These are phyloP conservation scores for Telfairia occidentalis DNA, from an alignment of 331 rosid species.

Conservation along the genomic window DNA sequence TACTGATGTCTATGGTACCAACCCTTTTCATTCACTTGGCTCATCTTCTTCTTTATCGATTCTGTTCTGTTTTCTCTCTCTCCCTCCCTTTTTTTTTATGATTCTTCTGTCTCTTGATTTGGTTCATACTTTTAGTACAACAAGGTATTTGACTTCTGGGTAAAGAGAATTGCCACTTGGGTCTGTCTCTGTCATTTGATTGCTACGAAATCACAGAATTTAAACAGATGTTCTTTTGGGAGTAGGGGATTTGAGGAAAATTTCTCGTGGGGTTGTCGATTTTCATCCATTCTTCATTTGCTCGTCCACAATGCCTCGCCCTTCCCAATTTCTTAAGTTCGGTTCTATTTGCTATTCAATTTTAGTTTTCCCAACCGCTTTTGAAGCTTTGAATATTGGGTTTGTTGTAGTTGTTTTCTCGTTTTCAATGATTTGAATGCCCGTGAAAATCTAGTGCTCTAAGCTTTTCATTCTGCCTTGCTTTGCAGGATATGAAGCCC, in stretches of 20 bases:
- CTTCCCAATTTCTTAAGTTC: background rate
- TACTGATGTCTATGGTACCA: constrained; percentile 46
- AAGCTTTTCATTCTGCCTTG: background rate
- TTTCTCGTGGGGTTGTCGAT: background rate
- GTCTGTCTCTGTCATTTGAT: background rate
- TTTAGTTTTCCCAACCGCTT: background rate
- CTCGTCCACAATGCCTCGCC: background rate
- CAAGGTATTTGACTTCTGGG: background rate
- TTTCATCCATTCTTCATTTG: background rate
- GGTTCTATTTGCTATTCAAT: background rate
- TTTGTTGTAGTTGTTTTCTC: background rate
- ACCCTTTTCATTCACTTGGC: background rate
- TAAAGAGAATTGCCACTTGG: background rate
- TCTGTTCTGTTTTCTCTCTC: background rate
- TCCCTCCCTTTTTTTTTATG: background rate
- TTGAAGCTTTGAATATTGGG: background rate
- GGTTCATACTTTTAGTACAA: background rate
- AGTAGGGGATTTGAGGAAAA: background rate
- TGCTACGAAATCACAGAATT: background rate
- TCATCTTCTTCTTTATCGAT: background rate
- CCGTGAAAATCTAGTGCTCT: background rate
- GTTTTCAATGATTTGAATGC: background rate
- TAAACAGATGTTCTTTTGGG: background rate
- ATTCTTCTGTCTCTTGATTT: background rate
- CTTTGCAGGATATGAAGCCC: constrained; percentile 50